A percentile compares a stretch with the other conserved stretches of the same genome.
Evolutionary conservation across 2,329 filamentous ascomycete genomes (phyloP).

Genomic region (Xylaria sp.): DNA sequence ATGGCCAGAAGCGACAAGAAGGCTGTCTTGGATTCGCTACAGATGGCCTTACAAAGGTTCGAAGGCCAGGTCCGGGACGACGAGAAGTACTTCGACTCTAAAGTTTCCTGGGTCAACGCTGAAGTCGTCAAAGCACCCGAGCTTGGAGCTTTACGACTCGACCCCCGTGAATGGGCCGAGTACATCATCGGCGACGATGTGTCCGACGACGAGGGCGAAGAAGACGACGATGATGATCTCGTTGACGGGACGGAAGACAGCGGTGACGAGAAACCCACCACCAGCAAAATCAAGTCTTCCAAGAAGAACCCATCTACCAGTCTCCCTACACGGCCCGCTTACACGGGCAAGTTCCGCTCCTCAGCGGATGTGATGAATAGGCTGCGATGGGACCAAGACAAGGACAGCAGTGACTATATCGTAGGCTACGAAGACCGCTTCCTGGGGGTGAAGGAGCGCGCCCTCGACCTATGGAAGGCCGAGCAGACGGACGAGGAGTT

Average conservation of each 20-base stretch:
- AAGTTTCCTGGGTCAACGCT: slow-evolving; percentile 52
- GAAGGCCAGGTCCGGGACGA: slow-evolving; percentile 51
- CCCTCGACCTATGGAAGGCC: slow-evolving; percentile 59
- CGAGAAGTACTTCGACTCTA: slow-evolving; percentile 52
- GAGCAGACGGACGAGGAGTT: slow-evolving; percentile 68
- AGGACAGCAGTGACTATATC: slow-evolving; percentile 56
- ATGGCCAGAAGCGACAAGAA: slow-evolving; percentile 46
- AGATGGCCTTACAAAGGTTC: slow-evolving; percentile 49
- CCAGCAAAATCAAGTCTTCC: slow-evolving; percentile 24
- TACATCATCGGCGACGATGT: slow-evolving; percentile 45
- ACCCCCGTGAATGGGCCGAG: slow-evolving; percentile 53
- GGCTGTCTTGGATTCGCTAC: slow-evolving; percentile 47
- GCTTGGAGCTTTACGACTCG: slow-evolving; percentile 47
- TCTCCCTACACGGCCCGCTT: slow-evolving; percentile 34
- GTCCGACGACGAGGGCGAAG: slow-evolving; percentile 42
- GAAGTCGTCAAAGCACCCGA: slow-evolving; percentile 43
- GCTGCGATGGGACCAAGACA: slow-evolving; percentile 60
- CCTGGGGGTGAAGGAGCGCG: slow-evolving; percentile 54
- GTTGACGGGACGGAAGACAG: slow-evolving; percentile 38
- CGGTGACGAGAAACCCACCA: slow-evolving; percentile 24
- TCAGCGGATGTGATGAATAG: slow-evolving; percentile 62
- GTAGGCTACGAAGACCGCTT: slow-evolving; percentile 67
- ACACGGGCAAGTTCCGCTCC: slow-evolving; percentile 54
- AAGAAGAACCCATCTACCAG: slow-evolving; percentile 24
- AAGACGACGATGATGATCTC: slow-evolving; percentile 43